Conservation (phyloP, 2,329 filamentous ascomycete species). For the Colletotrichum scovillei region DNA sequence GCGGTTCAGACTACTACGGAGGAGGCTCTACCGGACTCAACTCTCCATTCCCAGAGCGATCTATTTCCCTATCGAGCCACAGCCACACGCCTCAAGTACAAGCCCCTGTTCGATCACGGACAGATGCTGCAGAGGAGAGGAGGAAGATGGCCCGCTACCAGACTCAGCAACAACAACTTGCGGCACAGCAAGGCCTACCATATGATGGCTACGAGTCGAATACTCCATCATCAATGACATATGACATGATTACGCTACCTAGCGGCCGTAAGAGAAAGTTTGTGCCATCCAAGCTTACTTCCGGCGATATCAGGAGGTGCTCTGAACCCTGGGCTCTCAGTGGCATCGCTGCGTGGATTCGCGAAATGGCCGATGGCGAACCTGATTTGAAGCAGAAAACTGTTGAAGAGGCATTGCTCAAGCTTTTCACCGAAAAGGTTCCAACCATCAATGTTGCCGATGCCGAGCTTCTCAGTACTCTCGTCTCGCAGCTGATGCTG, state of each 20-base stretch:
- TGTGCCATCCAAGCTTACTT: constrained; percentile 83
- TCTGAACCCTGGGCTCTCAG: constrained; percentile 93
- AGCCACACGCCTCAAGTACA: constrained; percentile 82
- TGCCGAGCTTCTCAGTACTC: constrained; percentile 85
- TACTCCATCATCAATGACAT: constrained; percentile 67
- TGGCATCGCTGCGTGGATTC: constrained; percentile 87
- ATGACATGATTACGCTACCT: constrained; percentile 88
- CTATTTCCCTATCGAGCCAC: constrained; percentile 85
- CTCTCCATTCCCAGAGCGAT: constrained; percentile 70
- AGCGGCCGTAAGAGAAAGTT: constrained; percentile 85
- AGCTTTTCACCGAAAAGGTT: constrained; percentile 92
- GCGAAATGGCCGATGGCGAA: constrained; percentile 90
- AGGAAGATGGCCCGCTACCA: constrained; percentile 66
- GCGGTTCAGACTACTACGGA: constrained; percentile 61
- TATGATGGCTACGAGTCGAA: constrained; percentile 69
- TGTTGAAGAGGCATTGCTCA: constrained; percentile 87
- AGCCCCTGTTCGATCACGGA: constrained; percentile 90
- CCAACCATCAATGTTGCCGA: constrained; percentile 99
- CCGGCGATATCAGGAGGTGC: constrained; percentile 86
- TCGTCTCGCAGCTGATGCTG: constrained; percentile 84
- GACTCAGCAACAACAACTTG: constrained; percentile 63
- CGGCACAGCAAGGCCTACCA: constrained; percentile 61
- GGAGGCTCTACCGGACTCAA: constrained; percentile 43
- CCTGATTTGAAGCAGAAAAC: constrained; percentile 86
- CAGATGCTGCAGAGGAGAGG: constrained; percentile 84